These are phyloP conservation scores for Beauveria varroae DNA, from an alignment of 2,329 filamentous ascomycete genomes.

Conservation along the genomic window DNA sequence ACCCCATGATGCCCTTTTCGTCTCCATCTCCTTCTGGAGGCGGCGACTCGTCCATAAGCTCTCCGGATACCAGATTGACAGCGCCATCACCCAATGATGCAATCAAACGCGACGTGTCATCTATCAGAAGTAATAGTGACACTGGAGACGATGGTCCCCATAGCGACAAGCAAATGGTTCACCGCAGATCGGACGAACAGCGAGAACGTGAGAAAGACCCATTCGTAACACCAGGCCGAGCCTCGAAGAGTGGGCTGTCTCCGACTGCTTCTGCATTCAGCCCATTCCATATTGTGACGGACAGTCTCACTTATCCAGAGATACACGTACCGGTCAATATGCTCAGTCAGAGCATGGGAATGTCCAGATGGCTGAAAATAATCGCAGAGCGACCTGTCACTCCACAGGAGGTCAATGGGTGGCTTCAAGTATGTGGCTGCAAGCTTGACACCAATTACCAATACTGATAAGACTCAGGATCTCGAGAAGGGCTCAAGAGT, in stretches of 20 bases:
- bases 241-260: slow-evolving; percentile 41
- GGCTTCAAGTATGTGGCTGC: slow-evolving; percentile 35
- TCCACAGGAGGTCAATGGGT: slow-evolving; percentile 32
- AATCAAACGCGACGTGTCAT: neutral
- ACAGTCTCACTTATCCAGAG: slow-evolving; percentile 16
- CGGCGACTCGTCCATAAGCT: slow-evolving; percentile 51
- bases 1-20: slow-evolving; percentile 22
- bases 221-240: slow-evolving; percentile 38
- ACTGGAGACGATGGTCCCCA: neutral
- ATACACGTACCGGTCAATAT: slow-evolving; percentile 23
- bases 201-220: slow-evolving; percentile 41
- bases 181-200: slow-evolving; percentile 13
- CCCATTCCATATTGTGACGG: slow-evolving; percentile 28
- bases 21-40: slow-evolving; percentile 44
- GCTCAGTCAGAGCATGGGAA: slow-evolving; percentile 37
- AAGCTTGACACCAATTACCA: neutral
- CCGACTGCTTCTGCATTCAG: slow-evolving; percentile 57
- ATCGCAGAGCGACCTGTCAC: slow-evolving; percentile 26
- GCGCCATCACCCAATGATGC: slow-evolving; percentile 54
- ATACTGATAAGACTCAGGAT: slow-evolving; percentile 25
- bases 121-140: neutral
- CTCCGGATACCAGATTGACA: slow-evolving; percentile 57
- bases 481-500: slow-evolving; percentile 25
- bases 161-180: neutral
- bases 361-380: slow-evolving; percentile 40